These are phyloP conservation scores for Fonsecaea monophora DNA, from an alignment of 2,329 filamentous ascomycete genomes.

Conservation along the genomic window DNA sequence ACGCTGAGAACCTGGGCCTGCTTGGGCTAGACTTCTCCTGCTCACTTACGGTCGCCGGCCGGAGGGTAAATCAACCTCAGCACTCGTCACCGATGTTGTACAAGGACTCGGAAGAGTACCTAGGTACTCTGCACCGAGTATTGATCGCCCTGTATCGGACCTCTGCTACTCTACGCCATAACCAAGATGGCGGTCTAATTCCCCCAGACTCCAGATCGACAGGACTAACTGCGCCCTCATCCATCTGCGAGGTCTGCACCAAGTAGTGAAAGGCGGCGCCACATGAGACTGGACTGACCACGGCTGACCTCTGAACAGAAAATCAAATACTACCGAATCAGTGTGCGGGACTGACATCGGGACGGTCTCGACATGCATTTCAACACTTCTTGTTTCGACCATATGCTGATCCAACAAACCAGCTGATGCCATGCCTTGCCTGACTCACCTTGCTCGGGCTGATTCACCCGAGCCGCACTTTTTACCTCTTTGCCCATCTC, in stretches of 20 bases:
- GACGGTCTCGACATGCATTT: constrained; percentile 21
- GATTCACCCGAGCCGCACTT: constrained; percentile 22
- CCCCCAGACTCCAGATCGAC: constrained; percentile 3
- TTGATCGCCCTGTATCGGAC: neutral
- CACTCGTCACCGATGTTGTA: neutral
- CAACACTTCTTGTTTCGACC: constrained; percentile 19
- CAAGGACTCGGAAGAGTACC: neutral
- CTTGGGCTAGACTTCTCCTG: constrained; percentile 2
- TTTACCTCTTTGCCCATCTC: neutral
- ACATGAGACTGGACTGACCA: neutral
- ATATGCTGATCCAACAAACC: constrained; percentile 14
- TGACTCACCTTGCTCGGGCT: constrained; percentile 29
- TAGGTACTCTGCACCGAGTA: neutral
- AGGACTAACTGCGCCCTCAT: neutral
- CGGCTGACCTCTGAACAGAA: neutral
- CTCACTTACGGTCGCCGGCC: constrained; percentile 1
- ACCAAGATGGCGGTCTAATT: neutral
- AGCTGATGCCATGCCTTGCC: neutral
- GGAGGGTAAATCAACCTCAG: constrained; percentile 22
- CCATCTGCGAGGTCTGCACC: neutral
- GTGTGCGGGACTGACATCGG: constrained; percentile 6
- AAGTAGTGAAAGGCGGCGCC: neutral
- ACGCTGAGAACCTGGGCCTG: neutral
- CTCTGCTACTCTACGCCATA: neutral
- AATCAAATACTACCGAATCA: neutral